A percentile compares a stretch with the other conserved stretches of the same genome.
phyloP scores from a whole-genome alignment of 2,329 filamentous ascomycete genomes.

The Amphichorda felina region DNA sequence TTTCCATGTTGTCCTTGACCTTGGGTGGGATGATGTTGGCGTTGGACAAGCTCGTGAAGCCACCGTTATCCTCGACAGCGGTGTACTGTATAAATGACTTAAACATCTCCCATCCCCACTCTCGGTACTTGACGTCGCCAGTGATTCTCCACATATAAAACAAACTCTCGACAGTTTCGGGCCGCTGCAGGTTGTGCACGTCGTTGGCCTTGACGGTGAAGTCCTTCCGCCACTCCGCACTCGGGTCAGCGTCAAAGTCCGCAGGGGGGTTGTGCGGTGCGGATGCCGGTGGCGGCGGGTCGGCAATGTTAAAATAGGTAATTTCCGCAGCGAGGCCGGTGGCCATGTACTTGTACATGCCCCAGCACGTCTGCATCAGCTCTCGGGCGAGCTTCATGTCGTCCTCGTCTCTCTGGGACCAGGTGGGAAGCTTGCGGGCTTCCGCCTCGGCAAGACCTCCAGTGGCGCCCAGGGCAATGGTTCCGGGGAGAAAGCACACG shows the following conservation, averaged over 20 bases:
- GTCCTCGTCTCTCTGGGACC: constrained; percentile 70
- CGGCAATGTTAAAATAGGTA: constrained; percentile 70
- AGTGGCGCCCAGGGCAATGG: constrained; percentile 81
- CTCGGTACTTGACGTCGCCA: constrained; percentile 73
- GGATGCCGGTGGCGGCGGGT: constrained; percentile 47
- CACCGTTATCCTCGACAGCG: constrained; percentile 62
- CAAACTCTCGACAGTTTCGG: constrained; percentile 90
- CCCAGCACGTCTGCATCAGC: constrained; percentile 95
- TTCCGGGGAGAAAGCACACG: constrained; percentile 95
- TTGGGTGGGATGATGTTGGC: constrained; percentile 60
- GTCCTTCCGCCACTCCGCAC: constrained; percentile 63
- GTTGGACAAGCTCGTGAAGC: constrained; percentile 72
- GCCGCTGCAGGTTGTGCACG: constrained; percentile 83
- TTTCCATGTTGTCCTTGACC: constrained; percentile 88
- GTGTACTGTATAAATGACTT: constrained; percentile 81
- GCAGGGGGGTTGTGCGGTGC: constrained; percentile 34
- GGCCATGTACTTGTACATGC: constrained; percentile 83
- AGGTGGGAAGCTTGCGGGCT: constrained; percentile 59
- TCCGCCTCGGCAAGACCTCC: constrained; percentile 64
- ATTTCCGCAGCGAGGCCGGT: constrained; percentile 95
- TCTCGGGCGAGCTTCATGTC: constrained; percentile 82
- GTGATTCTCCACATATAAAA: constrained; percentile 99
- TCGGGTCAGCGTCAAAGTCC: constrained; percentile 35
- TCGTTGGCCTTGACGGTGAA: constrained; percentile 74
- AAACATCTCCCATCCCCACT: constrained; percentile 99